Percentiles rank a stretch among this genome's conserved stretches.
Conservation (phyloP, 83 land plant species). For the Picea abies region DNA sequence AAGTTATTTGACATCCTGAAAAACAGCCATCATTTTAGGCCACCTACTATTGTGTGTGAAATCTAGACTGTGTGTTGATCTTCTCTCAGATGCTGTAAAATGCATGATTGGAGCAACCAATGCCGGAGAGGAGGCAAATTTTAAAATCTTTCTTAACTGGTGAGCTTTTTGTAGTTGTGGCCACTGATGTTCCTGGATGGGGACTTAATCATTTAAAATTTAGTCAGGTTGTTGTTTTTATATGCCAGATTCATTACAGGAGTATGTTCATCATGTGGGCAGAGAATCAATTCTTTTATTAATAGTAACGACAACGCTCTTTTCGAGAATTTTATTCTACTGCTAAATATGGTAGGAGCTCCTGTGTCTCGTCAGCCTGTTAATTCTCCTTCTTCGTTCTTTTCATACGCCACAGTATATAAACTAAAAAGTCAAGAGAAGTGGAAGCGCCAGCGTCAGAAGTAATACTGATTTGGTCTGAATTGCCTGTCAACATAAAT, state of each 20-base stretch:
- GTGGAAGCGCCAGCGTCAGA: too few relatives aligned
- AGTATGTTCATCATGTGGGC: slow-evolving; percentile 62
- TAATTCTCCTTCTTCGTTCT: too few relatives aligned
- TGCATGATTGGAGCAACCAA: slow-evolving; percentile 74
- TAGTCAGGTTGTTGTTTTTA: slow-evolving; percentile 84
- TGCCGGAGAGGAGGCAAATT: slow-evolving; percentile 81
- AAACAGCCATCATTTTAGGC: slow-evolving; percentile 73
- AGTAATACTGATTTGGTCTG: too few relatives aligned
- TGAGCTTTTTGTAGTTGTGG: slow-evolving; percentile 68
- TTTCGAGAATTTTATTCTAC: too few relatives aligned
- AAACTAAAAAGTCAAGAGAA: too few relatives aligned
- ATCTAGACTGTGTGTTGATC: slow-evolving; percentile 83
- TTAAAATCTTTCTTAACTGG: slow-evolving; percentile 70
- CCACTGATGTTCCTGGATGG: slow-evolving; percentile 84
- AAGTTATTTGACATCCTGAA: slow-evolving; percentile 81
- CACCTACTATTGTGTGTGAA: slow-evolving; percentile 84
- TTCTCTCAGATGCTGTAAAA: slow-evolving; percentile 72
- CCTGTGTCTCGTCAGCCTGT: too few relatives aligned
- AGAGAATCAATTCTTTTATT: too few relatives aligned
- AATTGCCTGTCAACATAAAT: too few relatives aligned
- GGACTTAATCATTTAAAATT: slow-evolving; percentile 74
- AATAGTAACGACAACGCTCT: too few relatives aligned
- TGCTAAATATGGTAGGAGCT: too few relatives aligned
- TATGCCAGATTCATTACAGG: slow-evolving; percentile 81
- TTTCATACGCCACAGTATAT: too few relatives aligned